phyloP scores from a whole-genome alignment of 768 basidiomycete genomes.

The Crassisporium funariophilum region DNA sequence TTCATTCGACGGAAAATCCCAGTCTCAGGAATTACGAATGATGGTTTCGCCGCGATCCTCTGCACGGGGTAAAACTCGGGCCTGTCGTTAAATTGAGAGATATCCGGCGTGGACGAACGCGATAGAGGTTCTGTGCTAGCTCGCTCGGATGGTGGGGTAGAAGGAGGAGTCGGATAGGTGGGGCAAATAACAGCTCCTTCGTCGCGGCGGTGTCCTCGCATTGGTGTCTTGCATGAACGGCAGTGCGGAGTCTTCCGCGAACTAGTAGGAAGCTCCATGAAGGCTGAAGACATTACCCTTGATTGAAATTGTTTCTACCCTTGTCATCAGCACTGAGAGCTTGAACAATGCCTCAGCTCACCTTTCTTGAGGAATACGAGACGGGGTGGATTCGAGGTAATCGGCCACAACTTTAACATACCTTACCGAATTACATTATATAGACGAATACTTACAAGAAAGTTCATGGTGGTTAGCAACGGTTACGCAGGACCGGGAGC shows the following conservation, averaged over 20 bases:
- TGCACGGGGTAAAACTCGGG: too few species aligned
- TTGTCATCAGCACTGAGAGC: not conserved
- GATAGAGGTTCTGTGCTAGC: too few species aligned
- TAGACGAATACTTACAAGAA: conserved; percentile 8
- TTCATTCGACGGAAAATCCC: conserved; percentile 14
- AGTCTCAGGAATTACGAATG: conserved; percentile 12
- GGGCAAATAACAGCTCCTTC: conserved; percentile 5
- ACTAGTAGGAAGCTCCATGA: not conserved
- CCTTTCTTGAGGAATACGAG: not conserved
- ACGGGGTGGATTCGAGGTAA: conserved; percentile 2
- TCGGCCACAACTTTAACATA: conserved; percentile 1
- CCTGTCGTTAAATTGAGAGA: too few species aligned
- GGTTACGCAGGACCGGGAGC: conserved; percentile 14
- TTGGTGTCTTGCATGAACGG: conserved; percentile 16
- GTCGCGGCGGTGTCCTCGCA: conserved; percentile 14
- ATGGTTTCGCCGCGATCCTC: conserved; percentile 9
- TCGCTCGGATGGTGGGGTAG: too few species aligned
- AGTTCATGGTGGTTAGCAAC: conserved; percentile 6
- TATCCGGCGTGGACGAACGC: not conserved
- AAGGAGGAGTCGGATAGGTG: conserved; percentile 10
- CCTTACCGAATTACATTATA: conserved; percentile 5
- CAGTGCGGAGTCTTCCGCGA: conserved; percentile 15
- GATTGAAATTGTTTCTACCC: not conserved
- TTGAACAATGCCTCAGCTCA: not conserved
- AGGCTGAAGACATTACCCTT: not conserved